Evolutionary conservation across 176 grass and related monocot genomes (phyloP).

Genomic region (Phragmites australis): DNA sequence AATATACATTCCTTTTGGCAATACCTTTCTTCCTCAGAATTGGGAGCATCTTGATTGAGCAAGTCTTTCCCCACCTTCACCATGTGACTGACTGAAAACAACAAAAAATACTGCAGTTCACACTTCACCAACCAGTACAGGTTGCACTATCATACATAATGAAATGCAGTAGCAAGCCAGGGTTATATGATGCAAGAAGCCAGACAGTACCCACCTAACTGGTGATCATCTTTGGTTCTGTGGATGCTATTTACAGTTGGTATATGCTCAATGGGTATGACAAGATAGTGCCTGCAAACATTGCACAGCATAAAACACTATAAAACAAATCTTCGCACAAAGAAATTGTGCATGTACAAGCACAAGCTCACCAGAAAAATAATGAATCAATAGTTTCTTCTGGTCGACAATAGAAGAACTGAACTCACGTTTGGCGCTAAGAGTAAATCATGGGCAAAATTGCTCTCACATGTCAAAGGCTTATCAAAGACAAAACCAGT

Average conservation of each 20-base stretch:
- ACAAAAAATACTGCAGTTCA: not conserved
- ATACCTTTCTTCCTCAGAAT: slow-evolving; percentile 77
- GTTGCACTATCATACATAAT: not conserved
- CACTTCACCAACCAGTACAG: not conserved
- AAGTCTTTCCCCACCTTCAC: slow-evolving; percentile 81
- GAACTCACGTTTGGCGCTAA: not conserved
- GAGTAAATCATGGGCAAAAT: not conserved
- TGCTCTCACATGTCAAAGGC: not conserved
- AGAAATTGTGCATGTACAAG: not conserved
- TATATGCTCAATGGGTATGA: slow-evolving; percentile 86
- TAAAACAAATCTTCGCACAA: not conserved
- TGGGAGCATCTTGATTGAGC: slow-evolving; percentile 68
- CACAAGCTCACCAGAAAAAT: not conserved
- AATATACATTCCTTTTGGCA: slow-evolving; percentile 7
- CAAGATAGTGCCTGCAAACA: slow-evolving; percentile 83
- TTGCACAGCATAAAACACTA: not conserved
- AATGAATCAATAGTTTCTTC: not conserved
- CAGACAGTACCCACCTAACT: slow-evolving; percentile 60
- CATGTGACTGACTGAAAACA: slow-evolving; percentile 82
- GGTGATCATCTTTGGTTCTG: slow-evolving; percentile 59
- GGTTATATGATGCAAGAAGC: slow-evolving; percentile 24
- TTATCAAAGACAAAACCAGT: not conserved
- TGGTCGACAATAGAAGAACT: not conserved
- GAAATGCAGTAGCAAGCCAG: not conserved
- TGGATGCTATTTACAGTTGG: slow-evolving; percentile 64